phyloP scores from a whole-genome alignment of 73 alveolate species.

The Tetrahymena malaccensis region DNA sequence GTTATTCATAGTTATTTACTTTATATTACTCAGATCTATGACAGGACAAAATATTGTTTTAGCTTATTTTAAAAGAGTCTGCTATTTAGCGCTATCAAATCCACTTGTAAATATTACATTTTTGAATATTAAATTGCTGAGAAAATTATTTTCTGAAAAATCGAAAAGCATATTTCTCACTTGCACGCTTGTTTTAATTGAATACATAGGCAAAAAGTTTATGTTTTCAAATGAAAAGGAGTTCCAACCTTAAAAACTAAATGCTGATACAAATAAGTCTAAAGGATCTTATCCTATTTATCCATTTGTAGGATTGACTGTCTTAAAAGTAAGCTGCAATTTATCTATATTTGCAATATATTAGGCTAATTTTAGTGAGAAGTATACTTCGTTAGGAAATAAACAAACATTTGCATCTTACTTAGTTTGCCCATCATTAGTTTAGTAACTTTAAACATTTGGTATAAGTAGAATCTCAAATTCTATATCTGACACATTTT shows the following conservation, averaged over 20 bases:
- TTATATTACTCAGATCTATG: background rate
- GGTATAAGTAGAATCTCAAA: background rate
- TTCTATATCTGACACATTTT: background rate
- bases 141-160: background rate
- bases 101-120: background rate
- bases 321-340: background rate
- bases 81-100: background rate
- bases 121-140: background rate
- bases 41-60: background rate
- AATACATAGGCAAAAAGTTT: background rate
- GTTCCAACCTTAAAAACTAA: background rate
- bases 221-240: background rate
- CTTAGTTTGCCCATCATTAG: background rate
- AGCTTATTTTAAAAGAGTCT: background rate
- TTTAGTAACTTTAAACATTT: background rate
- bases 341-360: background rate
- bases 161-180: background rate
- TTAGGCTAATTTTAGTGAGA: background rate
- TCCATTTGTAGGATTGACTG: background rate
- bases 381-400: background rate
- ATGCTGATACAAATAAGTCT: background rate
- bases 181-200: background rate
- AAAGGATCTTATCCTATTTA: background rate
- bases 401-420: background rate
- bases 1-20: background rate